A percentile compares a stretch with the other conserved stretches of the same genome.
These are phyloP conservation scores for Adansonia madagascariensis DNA, from an alignment of 441 rosid genomes.

Conservation along the genomic window DNA sequence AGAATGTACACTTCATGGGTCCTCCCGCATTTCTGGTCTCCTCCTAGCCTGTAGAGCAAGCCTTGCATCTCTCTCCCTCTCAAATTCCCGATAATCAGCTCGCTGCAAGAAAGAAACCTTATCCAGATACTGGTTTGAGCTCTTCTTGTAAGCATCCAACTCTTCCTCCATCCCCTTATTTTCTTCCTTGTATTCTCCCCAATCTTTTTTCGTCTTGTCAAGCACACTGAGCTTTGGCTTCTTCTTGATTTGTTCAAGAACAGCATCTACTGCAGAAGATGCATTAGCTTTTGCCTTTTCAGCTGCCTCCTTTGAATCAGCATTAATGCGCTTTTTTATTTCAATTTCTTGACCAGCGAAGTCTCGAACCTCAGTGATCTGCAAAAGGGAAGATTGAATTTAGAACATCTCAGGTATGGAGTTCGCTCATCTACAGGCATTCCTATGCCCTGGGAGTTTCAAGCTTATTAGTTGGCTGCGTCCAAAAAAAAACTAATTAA, in stretches of 20 bases:
- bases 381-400: slow-evolving; percentile 23
- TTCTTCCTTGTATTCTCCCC: slow-evolving; percentile 95
- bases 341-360: slow-evolving; percentile 88
- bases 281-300: slow-evolving; percentile 58
- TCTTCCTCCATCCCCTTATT: slow-evolving; percentile 83
- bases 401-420: not conserved
- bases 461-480: not conserved
- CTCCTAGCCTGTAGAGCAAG: slow-evolving; percentile 78
- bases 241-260: slow-evolving; percentile 85
- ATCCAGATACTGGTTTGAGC: slow-evolving; percentile 85
- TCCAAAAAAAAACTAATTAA: not conserved
- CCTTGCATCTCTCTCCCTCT: slow-evolving; percentile 96
- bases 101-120: slow-evolving; percentile 80
- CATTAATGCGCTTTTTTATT: slow-evolving; percentile 67
- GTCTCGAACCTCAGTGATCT: slow-evolving; percentile 84
- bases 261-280: slow-evolving; percentile 80
- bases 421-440: not conserved
- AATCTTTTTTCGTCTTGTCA: slow-evolving; percentile 87
- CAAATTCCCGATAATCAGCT: slow-evolving; percentile 78
- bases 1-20: slow-evolving; percentile 35
- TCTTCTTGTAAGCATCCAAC: slow-evolving; percentile 84
- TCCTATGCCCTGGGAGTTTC: not conserved
- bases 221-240: slow-evolving; percentile 88
- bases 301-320: slow-evolving; percentile 81
- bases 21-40: slow-evolving; percentile 63